Base-by-base conservation (phyloP, 805 yeast species). In the Candida schatavii region DNA sequence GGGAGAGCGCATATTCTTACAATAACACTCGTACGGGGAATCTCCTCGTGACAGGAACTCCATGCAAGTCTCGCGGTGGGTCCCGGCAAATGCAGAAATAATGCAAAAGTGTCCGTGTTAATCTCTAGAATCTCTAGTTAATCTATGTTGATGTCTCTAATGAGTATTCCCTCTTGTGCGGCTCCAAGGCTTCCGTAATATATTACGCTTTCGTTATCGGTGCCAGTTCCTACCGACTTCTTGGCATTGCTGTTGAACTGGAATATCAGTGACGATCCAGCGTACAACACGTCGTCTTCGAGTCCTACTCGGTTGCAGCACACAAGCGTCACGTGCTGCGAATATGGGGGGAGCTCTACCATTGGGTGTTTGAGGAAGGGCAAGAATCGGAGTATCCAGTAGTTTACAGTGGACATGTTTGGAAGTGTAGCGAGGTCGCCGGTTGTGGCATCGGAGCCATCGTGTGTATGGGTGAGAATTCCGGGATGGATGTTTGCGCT, bases 251-350 rank as follows among this genome's bases (percentile, higher is more conserved):
- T 25, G 46, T 70, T 70, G 49, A 85, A 83, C 46, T 76, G 73
- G 33, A 77, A 58, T 3, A 87, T 77, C 18, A 74, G 70, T 2
- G 80, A 68, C 1, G 86, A 73, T 3, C 95, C 91, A 1, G 82
- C 88, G 47, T 83, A 88, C 47, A 80, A 59, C 1, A 80, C 74
- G 31, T 74, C 77, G 37, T 70, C 81, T 56, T 89, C 97, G n/a
- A 83, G 65, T 0, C 97, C 97, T 7, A 78, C 66, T 47, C 97
- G 68, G 56, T 89, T 88, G 50, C 88, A 79, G 4, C 80, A 55
- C 0, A 83, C 75, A 10, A 83, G 56, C 2, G 66, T 56, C 3
- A 63, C 64, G 17, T 51, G 54, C 5, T 52, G 37, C 17, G 35
- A 46, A 39, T 52, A 51, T 36, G 54, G 55, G 4, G 59, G 57